Conservation (phyloP, 176 grass and related monocot species). For the Dactylis glomerata region DNA sequence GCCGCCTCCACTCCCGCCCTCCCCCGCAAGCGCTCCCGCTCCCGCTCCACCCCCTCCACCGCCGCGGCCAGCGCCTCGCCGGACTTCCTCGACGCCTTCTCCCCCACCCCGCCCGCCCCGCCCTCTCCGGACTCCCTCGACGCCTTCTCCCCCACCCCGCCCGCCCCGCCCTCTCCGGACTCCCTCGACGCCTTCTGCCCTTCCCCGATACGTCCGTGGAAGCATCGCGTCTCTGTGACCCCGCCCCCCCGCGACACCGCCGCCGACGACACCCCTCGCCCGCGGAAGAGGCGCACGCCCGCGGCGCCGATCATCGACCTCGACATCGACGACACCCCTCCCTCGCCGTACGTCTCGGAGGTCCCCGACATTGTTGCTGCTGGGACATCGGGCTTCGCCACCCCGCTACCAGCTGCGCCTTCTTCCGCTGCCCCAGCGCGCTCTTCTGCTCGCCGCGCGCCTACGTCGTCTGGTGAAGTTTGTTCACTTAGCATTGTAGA, state of each 20-base stretch:
- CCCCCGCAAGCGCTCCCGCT: neutral
- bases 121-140: neutral
- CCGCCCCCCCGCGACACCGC: constrained; percentile 26
- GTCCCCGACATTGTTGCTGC: neutral
- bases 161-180: neutral
- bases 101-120: too few species aligned
- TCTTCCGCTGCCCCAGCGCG: neutral
- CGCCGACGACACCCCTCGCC: constrained; percentile 34
- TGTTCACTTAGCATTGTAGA: neutral
- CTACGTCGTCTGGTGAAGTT: constrained; percentile 11
- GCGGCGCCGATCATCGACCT: constrained; percentile 9
- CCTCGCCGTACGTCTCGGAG: neutral
- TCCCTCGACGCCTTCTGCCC: constrained; percentile 25
- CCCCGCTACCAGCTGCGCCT: neutral
- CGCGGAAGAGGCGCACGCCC: constrained; percentile 23
- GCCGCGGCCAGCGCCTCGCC: neutral
- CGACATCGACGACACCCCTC: constrained; percentile 30
- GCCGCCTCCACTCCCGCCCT: neutral
- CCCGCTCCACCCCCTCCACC: neutral
- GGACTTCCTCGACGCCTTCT: neutral
- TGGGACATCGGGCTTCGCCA: constrained; percentile 3
- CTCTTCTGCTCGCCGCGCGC: neutral
- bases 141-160: neutral
- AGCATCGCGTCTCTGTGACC: neutral
- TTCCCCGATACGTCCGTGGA: neutral